phyloP scores from a whole-genome alignment of 129 eudicot genomes.

The Helianthus annuus region DNA sequence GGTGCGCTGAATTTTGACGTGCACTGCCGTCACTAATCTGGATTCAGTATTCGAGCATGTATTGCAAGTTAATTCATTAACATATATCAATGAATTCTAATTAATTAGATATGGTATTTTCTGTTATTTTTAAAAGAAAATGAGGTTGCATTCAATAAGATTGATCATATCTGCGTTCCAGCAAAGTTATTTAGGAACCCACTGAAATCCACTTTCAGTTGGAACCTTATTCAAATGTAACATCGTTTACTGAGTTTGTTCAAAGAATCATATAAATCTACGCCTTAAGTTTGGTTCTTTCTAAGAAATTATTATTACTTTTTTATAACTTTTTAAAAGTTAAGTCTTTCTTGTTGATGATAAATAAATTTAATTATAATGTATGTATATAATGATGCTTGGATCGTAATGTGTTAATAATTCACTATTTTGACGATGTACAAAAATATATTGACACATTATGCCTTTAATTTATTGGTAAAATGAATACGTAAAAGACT shows the following conservation, averaged over 20 bases:
- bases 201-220: conserved; percentile 2
- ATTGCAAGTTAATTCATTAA: too few species aligned
- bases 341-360: not conserved
- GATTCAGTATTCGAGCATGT: too few species aligned
- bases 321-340: not conserved
- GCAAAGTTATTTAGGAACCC: not conserved
- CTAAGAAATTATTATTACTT: not conserved
- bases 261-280: conserved; percentile 22
- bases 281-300: conserved; percentile 21
- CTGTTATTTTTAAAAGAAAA: too few species aligned
- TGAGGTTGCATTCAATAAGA: too few species aligned
- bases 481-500: not conserved
- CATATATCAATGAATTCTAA: too few species aligned
- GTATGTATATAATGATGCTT: not conserved
- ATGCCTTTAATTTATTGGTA: not conserved
- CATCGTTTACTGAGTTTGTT: conserved; percentile 12
- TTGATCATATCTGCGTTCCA: too few species aligned
- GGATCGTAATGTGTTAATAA: not conserved
- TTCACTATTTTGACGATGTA: too few species aligned
- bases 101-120: too few species aligned
- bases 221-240: conserved; percentile 10
- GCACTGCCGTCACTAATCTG: too few species aligned
- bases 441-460: too few species aligned
- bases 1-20: too few species aligned
- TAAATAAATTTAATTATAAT: too few species aligned